Evolutionary conservation across 2,329 filamentous ascomycete species (phyloP).

Genomic region (Penicillium sclerotiorum): DNA sequence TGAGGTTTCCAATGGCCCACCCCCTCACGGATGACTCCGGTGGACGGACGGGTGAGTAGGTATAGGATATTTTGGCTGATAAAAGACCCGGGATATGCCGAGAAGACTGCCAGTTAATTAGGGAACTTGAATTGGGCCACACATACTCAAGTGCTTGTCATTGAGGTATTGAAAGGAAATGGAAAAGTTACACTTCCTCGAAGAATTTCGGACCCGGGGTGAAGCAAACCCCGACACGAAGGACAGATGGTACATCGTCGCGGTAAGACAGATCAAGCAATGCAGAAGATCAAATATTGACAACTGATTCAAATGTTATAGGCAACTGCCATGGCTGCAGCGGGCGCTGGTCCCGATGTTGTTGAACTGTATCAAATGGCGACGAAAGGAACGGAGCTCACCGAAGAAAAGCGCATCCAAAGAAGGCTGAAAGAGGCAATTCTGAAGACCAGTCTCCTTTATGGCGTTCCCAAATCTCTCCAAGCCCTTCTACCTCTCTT

Average conservation of each 20-base stretch:
- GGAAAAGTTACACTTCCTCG: not conserved
- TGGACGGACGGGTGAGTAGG: too few species aligned
- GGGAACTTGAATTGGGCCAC: not conserved
- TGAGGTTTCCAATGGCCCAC: too few species aligned
- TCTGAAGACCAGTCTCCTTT: not conserved
- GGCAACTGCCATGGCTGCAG: conserved; percentile 1
- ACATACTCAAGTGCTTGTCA: too few species aligned
- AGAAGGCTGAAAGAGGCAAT: conserved; percentile 2
- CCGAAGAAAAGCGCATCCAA: not conserved
- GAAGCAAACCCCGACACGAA: not conserved
- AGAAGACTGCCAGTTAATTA: not conserved
- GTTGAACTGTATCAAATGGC: not conserved
- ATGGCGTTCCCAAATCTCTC: not conserved
- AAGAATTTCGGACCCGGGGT: not conserved
- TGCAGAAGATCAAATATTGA: not conserved
- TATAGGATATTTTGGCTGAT: too few species aligned
- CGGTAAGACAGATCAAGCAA: not conserved
- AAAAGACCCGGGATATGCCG: too few species aligned
- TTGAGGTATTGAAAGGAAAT: not conserved
- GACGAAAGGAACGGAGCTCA: not conserved
- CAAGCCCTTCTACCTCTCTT: not conserved
- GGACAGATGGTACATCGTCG: not conserved
- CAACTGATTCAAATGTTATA: not conserved
- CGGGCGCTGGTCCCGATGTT: not conserved
- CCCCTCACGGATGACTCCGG: too few species aligned